Percentiles rank a stretch among this genome's conserved stretches.
Evolutionary conservation across 169 alveolate species (phyloP).

Genomic region (Plasmodium malariae): DNA sequence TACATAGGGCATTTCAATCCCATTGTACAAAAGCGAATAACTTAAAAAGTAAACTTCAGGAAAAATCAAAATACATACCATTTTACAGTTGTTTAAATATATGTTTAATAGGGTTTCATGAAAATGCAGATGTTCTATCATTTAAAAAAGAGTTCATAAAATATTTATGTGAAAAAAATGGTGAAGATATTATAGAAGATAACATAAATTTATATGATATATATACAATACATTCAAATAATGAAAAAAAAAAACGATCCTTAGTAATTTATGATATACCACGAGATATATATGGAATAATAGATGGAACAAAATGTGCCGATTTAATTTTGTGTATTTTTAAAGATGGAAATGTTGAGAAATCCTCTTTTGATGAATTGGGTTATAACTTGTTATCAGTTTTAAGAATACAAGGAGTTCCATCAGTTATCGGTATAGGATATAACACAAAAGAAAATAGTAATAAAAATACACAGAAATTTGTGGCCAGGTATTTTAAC

Average conservation of each 20-base stretch:
- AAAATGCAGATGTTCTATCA: conserved; percentile 44
- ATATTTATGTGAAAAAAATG: conserved; percentile 65
- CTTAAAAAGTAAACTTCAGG: conserved; percentile 40
- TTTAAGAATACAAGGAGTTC: conserved; percentile 85
- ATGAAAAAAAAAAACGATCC: conserved; percentile 51
- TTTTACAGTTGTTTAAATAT: conserved; percentile 41
- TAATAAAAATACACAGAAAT: conserved; percentile 39
- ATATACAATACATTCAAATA: conserved; percentile 56
- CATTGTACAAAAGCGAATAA: conserved; percentile 24
- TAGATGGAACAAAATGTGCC: conserved; percentile 77
- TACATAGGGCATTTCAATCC: conserved; percentile 37
- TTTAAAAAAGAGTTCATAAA: conserved; percentile 71
- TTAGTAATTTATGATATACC: conserved; percentile 68
- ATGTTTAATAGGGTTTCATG: conserved; percentile 61
- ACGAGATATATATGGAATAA: conserved; percentile 70
- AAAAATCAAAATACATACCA: conserved; percentile 65
- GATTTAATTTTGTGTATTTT: conserved; percentile 65
- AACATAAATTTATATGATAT: conserved; percentile 47
- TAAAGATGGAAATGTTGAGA: conserved; percentile 63
- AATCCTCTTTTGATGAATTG: conserved; percentile 61
- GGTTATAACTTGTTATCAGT: conserved; percentile 81
- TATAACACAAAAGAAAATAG: conserved; percentile 75
- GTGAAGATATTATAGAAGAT: conserved; percentile 18
- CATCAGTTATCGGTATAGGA: conserved; percentile 84
- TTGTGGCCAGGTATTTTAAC: conserved; percentile 82